Conservation (phyloP, 2,329 filamentous ascomycete species). For the Mycocentrospora acerina region DNA sequence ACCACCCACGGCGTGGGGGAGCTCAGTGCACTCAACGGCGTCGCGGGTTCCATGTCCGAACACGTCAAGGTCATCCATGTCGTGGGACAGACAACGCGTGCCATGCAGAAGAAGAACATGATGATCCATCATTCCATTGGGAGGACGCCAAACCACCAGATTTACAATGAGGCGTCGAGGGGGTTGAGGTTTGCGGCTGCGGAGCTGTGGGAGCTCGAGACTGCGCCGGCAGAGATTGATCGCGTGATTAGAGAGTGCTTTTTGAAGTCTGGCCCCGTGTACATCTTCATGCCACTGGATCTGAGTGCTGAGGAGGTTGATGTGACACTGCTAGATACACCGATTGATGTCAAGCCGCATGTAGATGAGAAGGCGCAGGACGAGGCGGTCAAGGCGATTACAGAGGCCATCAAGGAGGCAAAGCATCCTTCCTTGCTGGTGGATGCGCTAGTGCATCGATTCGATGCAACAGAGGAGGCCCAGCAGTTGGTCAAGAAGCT, state of each 20-base stretch:
- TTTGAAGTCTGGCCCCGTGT: conserved; percentile 46
- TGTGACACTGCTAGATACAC: conserved; percentile 36
- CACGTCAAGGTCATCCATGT: conserved; percentile 49
- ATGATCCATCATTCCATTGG: conserved; percentile 52
- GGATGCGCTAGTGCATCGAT: conserved; percentile 43
- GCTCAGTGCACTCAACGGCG: conserved; percentile 48
- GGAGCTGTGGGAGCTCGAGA: conserved; percentile 43
- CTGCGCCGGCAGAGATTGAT: conserved; percentile 47
- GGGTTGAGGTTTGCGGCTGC: conserved; percentile 44
- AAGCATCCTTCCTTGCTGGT: conserved; percentile 44
- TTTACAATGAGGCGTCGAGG: conserved; percentile 45
- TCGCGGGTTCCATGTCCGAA: conserved; percentile 48
- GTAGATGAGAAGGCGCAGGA: conserved; percentile 28
- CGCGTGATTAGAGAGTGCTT: conserved; percentile 47
- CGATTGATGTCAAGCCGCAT: conserved; percentile 37
- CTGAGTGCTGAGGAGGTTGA: conserved; percentile 42
- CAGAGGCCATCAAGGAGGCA: conserved; percentile 31
- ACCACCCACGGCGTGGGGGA: conserved; percentile 64
- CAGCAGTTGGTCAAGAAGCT: conserved; percentile 37
- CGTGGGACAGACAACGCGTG: conserved; percentile 47
- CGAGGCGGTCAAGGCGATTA: conserved; percentile 38
- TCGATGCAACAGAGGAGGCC: conserved; percentile 39
- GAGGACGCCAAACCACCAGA: conserved; percentile 43
- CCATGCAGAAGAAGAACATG: conserved; percentile 46
- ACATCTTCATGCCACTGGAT: conserved; percentile 49